These are phyloP conservation scores for Juncus effusus DNA, from an alignment of 176 grass and related monocot species.

Conservation along the genomic window DNA sequence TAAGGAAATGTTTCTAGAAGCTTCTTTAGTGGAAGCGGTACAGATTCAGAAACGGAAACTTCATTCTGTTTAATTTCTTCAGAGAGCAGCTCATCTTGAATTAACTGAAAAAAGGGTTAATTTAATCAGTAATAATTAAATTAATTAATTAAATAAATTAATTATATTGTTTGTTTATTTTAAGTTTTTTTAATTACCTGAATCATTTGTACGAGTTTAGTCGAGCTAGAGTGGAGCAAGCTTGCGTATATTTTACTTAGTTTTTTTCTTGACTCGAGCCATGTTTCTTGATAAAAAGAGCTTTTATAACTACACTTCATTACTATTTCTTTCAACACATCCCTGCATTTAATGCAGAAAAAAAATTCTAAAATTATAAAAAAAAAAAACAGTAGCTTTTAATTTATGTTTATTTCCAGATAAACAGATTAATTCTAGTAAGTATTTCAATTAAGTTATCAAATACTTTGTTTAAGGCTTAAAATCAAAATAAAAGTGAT, in stretches of 20 bases:
- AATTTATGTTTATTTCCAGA: too few relatives aligned
- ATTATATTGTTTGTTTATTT: not conserved
- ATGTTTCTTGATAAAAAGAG: constrained; percentile 45
- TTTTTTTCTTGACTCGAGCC: constrained; percentile 50
- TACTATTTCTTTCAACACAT: constrained; percentile 53
- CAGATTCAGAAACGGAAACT: constrained; percentile 43
- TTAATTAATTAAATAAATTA: not conserved
- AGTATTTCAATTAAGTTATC: not conserved
- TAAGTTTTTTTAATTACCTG: constrained; percentile 35
- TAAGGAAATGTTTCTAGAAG: constrained; percentile 61
- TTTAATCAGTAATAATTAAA: not conserved
- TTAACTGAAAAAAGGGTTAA: constrained; percentile 34
- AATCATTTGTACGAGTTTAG: constrained; percentile 55
- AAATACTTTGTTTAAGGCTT: not conserved
- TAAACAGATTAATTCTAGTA: not conserved
- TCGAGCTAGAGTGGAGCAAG: constrained; percentile 58
- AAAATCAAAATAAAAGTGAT: not conserved
- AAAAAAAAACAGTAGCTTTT: too few relatives aligned
- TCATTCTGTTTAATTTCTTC: constrained; percentile 74
- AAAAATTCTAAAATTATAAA: too few relatives aligned
- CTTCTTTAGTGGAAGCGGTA: constrained; percentile 71
- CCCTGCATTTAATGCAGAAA: constrained; percentile 31
- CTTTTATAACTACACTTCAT: constrained; percentile 46
- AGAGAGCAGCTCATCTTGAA: constrained; percentile 63
- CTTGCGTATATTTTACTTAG: constrained; percentile 51